Evolutionary conservation across 140 eudicot genomes (phyloP).

Genomic region (Bidens hawaiensis): DNA sequence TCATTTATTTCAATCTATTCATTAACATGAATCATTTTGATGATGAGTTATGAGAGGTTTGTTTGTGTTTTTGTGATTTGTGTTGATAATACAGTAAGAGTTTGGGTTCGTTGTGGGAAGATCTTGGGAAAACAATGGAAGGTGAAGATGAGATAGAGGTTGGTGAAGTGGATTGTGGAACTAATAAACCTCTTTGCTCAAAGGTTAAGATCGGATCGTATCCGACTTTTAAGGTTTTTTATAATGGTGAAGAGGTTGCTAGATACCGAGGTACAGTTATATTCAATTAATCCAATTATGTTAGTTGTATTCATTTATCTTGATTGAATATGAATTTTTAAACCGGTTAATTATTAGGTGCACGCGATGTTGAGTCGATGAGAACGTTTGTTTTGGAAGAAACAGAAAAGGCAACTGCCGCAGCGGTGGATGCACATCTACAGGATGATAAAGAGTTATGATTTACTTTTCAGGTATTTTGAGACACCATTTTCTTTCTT

Average conservation of each 20-base stretch:
- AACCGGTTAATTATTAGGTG: constrained; percentile 34
- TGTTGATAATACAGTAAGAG: constrained; percentile 50
- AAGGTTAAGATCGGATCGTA: constrained; percentile 89
- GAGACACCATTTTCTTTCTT: neutral
- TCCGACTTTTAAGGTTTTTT: constrained; percentile 89
- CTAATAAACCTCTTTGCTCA: constrained; percentile 66
- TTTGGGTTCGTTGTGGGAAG: constrained; percentile 90
- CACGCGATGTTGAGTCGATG: constrained; percentile 68
- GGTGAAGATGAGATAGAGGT: constrained; percentile 94
- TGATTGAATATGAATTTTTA: neutral
- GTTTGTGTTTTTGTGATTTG: constrained; percentile 5
- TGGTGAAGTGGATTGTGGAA: constrained; percentile 92
- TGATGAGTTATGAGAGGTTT: neutral
- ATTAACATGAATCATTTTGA: neutral
- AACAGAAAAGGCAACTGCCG: constrained; percentile 80
- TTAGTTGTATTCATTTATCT: neutral
- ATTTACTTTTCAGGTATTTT: constrained; percentile 33
- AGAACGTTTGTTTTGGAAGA: constrained; percentile 75
- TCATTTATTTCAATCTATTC: neutral
- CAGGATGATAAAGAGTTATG: constrained; percentile 67
- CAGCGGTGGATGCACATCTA: constrained; percentile 49
- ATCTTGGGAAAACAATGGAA: constrained; percentile 88
- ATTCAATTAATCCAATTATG: neutral
- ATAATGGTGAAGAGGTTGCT: constrained; percentile 91
- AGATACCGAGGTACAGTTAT: constrained; percentile 68